phyloP scores from a whole-genome alignment of 78 protist species.

The Dictyostelium purpureum region DNA sequence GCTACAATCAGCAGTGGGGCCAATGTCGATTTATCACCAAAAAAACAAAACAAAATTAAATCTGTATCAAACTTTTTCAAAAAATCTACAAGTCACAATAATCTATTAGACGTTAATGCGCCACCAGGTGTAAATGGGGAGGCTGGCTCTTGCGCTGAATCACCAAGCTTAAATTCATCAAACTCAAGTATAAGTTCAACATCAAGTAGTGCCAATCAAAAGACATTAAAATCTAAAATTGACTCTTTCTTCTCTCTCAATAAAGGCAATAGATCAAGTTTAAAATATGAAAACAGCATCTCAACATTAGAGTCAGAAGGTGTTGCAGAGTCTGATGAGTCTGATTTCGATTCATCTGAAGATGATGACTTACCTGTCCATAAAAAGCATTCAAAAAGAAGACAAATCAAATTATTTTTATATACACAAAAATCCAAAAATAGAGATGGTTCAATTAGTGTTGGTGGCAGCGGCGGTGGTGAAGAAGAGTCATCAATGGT shows the following conservation, averaged over 20 bases:
- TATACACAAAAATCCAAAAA: too few relatives aligned
- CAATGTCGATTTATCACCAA: background rate
- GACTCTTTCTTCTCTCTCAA: slow-evolving; percentile 4
- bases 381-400: background rate
- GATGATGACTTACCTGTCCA: background rate
- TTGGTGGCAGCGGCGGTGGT: background rate
- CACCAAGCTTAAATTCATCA: background rate
- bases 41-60: slow-evolving; percentile 2
- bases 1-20: background rate
- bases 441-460: background rate
- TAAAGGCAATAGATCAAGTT: slow-evolving; percentile 7
- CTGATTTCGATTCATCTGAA: slow-evolving; percentile 3
- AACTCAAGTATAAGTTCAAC: background rate
- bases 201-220: background rate
- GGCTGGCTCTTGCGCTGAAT: background rate
- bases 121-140: background rate
- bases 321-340: background rate
- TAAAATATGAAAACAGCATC: background rate
- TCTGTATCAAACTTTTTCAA: slow-evolving; percentile 2
- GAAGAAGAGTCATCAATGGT: background rate
- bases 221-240: slow-evolving; percentile 18
- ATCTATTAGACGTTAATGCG: background rate
- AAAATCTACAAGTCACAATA: background rate
- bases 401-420: too few relatives aligned
- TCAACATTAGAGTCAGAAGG: background rate